Base-by-base conservation (phyloP, 2,329 filamentous ascomycete genomes). In the Fonsecaea multimorphosa region DNA sequence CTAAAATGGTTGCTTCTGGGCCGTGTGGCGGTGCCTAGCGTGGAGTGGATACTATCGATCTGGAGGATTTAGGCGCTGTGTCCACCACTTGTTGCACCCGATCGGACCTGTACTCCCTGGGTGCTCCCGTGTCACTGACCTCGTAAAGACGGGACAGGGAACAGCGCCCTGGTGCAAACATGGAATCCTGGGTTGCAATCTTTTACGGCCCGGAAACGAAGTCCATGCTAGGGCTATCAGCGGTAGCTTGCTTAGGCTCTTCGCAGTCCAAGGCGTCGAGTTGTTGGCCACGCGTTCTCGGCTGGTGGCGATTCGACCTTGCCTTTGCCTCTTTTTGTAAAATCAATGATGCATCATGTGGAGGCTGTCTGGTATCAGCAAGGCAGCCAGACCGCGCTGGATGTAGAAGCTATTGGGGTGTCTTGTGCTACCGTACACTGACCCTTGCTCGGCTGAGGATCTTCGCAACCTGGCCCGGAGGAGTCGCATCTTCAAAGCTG, bases 381-480 rank as follows among this genome's bases (percentile, higher is more conserved):
- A 38, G 46, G 31, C 44, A 61, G 53, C 58, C 58, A 61, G 19
- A 19, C 31, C 24, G 40, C 11, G 8, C 19, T 49, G 44, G 44
- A 14, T 46, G 44, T 24, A 49, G 12, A 49, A 49, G 27, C 8
- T 49, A 49, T 49, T 5, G 19, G 5, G 44, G 0, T 49, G 22
- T 49, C 8, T 49, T 27, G 44, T 49, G 44, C 44, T 49, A 12
- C 44, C 22, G 44, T 49, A 24, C 22, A 24, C 24, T 49, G 3
- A 3, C 22, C 22, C 44, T 49, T 49, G 19, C 44, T 49, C 19
- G 22, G 11, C 22, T 24, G 44, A 49, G 22, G 2, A 14, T 3
- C 8, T 24, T 49, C 19, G 44, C 44, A 24, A 11, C 19, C 22
- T 9, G 24, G 1, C 44, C 44, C 27, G 22, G 44, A 49, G 11